These are phyloP conservation scores for Aspergillus neoniger DNA, from an alignment of 2,329 filamentous ascomycete species.

Conservation along the genomic window DNA sequence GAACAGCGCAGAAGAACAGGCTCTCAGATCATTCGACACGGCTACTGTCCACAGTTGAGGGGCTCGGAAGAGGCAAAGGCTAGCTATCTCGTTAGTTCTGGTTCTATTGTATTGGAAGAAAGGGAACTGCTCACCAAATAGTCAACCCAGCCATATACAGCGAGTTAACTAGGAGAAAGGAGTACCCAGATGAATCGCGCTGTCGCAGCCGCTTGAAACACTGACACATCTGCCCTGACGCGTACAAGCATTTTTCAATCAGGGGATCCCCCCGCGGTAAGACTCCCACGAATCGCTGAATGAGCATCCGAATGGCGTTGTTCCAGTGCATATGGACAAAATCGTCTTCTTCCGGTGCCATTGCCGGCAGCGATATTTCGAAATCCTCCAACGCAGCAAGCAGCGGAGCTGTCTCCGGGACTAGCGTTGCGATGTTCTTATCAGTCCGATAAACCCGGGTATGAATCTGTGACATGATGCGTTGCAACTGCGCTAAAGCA, in stretches of 20 bases:
- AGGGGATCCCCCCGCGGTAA: conserved; percentile 15
- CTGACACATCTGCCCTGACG: conserved; percentile 25
- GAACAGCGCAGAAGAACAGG: conserved; percentile 23
- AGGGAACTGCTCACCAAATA: conserved; percentile 64
- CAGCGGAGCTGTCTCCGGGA: conserved; percentile 17
- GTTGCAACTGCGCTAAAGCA: conserved; percentile 17
- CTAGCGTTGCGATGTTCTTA: background rate
- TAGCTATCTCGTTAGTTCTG: conserved; percentile 12
- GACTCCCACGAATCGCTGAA: conserved; percentile 23
- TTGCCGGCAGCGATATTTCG: conserved; percentile 9
- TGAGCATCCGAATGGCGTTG: conserved; percentile 16
- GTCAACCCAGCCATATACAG: conserved; percentile 94
- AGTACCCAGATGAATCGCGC: conserved; percentile 97
- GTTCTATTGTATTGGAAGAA: conserved; percentile 68
- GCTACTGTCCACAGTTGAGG: conserved; percentile 21
- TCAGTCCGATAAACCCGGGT: conserved; percentile 23
- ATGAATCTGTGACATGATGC: conserved; percentile 23
- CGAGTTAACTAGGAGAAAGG: conserved; percentile 90
- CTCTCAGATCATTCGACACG: conserved; percentile 24
- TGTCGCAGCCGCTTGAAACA: conserved; percentile 73
- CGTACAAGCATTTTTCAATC: conserved; percentile 16
- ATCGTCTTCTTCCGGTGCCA: conserved; percentile 17
- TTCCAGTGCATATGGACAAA: conserved; percentile 30
- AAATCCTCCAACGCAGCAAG: conserved; percentile 18
- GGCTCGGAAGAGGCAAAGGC: conserved; percentile 25